Evolutionary conservation across 345 rosid genomes (phyloP), one percentile per base, ranked within the genome.

Genomic region (Syzygium jambos): DNA sequence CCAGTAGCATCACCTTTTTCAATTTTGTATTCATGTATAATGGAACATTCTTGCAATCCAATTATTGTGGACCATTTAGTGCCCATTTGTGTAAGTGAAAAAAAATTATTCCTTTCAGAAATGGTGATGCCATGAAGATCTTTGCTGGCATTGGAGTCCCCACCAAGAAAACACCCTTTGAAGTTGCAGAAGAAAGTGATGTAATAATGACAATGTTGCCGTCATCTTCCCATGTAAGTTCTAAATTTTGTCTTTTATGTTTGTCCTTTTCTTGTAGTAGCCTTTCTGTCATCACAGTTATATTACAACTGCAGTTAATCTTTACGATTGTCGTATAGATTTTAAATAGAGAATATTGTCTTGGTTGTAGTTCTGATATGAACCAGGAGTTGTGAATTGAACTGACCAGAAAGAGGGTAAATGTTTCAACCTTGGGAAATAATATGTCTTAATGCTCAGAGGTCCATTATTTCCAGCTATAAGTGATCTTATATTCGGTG

Each of bases 181-280:
- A 95, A 91, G 96, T 95, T 93, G 98, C 96, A 30, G 95, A 94
- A 92, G 92, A 92, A 52, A 93, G 98, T 86, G 93, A 97, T 65
- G 94, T 96, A 78, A 95, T 97, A 78, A 95, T 97, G 88, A 96
- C 98, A 2, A 96, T 97, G 99, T 84, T 97, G 92, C 99, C 99
- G 82, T 96, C 99, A 34, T 91, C 98, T 23, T 92, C 98, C 91
- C 98, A 96, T 87, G 99, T 97, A 89, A 92, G 98, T 90, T 88
- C 63, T 89, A 25, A 46, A 17, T 63, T 51, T 89, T 78, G 7
- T 38, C 41, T 59, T 73, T 34, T 73, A 73, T 2, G 9, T 61
- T 73, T 73, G 49, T 73, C 46, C 14, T 34, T 73, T 34, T 4
- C 49, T 73, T 73, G 80, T 7, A 0, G 80, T 19, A 9, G 49